A percentile compares a stretch with the other conserved stretches of the same genome.
Evolutionary conservation across 2,329 filamentous ascomycete genomes (phyloP).

Genomic region (Colletotrichum agaves): DNA sequence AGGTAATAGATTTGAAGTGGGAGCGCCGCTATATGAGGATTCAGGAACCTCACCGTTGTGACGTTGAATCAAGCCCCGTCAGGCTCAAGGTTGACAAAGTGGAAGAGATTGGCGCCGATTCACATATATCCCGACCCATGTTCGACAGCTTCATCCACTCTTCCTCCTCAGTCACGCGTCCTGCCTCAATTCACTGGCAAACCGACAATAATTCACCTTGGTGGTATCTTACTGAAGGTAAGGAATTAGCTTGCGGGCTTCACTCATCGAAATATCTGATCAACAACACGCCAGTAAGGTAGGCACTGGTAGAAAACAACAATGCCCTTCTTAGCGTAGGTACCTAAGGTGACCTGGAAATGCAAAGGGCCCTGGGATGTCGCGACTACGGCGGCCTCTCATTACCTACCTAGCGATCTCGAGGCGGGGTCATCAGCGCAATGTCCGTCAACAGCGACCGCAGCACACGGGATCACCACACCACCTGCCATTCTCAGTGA

Average conservation of each 20-base stretch:
- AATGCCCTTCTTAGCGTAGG: neutral
- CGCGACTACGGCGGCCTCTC: slow-evolving; percentile 19
- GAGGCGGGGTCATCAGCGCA: slow-evolving; percentile 30
- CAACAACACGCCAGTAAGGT: too few relatives aligned
- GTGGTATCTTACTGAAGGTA: too few relatives aligned
- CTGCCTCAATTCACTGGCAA: neutral
- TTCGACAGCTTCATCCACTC: slow-evolving; percentile 3
- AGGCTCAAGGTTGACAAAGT: slow-evolving; percentile 25
- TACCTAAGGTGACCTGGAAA: too few relatives aligned
- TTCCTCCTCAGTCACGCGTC: neutral
- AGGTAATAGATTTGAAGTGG: neutral
- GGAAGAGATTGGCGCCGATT: slow-evolving; percentile 37
- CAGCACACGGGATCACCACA: slow-evolving; percentile 30
- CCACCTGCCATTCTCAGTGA: slow-evolving; percentile 11
- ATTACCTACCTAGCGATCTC: slow-evolving; percentile 1
- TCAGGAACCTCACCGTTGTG: slow-evolving; percentile 24
- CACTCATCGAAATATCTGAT: too few relatives aligned
- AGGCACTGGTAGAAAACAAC: too few relatives aligned
- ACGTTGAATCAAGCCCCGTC: slow-evolving; percentile 38
- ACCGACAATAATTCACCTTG: too few relatives aligned
- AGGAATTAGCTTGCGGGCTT: too few relatives aligned
- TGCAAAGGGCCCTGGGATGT: neutral
- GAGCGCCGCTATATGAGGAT: neutral
- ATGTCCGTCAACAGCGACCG: slow-evolving; percentile 19
- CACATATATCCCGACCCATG: slow-evolving; percentile 28